Conservation (phyloP, 306 rosid genomes). For the Herpetospermum pedunculosum region DNA sequence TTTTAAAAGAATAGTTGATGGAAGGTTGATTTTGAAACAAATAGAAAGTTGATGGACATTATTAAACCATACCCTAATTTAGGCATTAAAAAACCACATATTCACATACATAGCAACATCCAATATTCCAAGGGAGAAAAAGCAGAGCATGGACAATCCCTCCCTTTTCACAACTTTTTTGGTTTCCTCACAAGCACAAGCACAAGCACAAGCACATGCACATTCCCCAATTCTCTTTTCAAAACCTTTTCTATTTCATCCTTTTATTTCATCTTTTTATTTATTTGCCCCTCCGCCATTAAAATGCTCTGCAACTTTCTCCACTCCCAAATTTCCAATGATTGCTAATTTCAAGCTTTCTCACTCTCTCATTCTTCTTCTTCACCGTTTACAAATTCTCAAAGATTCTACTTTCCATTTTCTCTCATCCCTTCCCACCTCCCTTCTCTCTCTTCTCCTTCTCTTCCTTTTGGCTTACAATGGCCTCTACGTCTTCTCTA, state of each 20-base stretch:
- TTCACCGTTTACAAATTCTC: conserved; percentile 23
- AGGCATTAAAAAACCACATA: too few species aligned
- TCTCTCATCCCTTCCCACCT: conserved; percentile 37
- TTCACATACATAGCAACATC: background rate
- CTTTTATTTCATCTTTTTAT: background rate
- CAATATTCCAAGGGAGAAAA: background rate
- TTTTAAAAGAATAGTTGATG: too few species aligned
- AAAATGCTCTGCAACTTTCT: conserved; percentile 4
- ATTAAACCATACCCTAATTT: too few species aligned
- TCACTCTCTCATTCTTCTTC: too few species aligned
- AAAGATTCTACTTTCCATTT: conserved; percentile 25
- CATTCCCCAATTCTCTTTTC: background rate
- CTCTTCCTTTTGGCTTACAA: conserved; percentile 54
- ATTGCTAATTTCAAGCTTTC: conserved; percentile 9
- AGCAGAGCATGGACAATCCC: background rate
- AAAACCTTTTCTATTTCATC: background rate
- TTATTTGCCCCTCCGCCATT: background rate
- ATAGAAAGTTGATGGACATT: too few species aligned
- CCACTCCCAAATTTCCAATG: conserved; percentile 7
- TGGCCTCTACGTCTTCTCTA: conserved; percentile 34
- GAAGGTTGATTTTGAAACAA: too few species aligned
- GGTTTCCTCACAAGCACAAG: background rate
- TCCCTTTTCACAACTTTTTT: conserved; percentile 4
- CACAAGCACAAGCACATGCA: conserved; percentile 5
- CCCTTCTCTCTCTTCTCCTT: conserved; percentile 41